Evolutionary conservation across 768 basidiomycete genomes (phyloP).

Genomic region (Leucocoprinus sp.): DNA sequence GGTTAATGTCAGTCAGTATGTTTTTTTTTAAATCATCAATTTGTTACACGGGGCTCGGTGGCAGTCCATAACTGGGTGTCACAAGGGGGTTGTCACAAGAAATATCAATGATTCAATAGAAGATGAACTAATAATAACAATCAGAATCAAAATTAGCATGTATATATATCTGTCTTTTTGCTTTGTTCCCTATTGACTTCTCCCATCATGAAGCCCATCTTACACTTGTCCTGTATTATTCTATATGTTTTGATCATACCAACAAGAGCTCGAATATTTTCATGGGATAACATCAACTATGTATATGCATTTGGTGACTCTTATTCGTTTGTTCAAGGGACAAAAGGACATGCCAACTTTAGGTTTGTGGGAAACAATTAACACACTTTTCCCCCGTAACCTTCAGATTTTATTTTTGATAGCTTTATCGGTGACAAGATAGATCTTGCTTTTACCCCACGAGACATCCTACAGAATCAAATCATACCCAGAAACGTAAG

Average conservation of each 20-base stretch:
- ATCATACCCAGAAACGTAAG: conserved; percentile 39
- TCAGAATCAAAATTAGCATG: no score
- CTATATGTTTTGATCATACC: background rate
- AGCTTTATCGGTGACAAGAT: conserved; percentile 45
- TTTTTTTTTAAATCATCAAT: no score
- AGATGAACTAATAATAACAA: no score
- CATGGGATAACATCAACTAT: conserved; percentile 20
- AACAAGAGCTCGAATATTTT: background rate
- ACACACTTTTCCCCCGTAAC: background rate
- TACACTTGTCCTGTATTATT: background rate
- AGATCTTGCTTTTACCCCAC: conserved; percentile 32
- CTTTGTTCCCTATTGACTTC: background rate
- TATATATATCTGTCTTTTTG: no score
- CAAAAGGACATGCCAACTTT: conserved; percentile 38
- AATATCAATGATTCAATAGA: no score
- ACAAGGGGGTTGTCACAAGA: no score
- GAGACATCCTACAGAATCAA: conserved; percentile 31
- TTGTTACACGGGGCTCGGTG: no score
- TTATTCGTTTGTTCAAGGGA: conserved; percentile 47
- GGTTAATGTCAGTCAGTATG: no score
- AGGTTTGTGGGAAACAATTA: conserved; percentile 25
- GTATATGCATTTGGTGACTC: conserved; percentile 51
- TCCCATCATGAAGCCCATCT: background rate
- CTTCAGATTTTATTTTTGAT: background rate
- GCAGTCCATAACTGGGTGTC: no score